Evolutionary conservation across 2,329 filamentous ascomycete species (phyloP).

Genomic region (Scedosporium dehoogii): DNA sequence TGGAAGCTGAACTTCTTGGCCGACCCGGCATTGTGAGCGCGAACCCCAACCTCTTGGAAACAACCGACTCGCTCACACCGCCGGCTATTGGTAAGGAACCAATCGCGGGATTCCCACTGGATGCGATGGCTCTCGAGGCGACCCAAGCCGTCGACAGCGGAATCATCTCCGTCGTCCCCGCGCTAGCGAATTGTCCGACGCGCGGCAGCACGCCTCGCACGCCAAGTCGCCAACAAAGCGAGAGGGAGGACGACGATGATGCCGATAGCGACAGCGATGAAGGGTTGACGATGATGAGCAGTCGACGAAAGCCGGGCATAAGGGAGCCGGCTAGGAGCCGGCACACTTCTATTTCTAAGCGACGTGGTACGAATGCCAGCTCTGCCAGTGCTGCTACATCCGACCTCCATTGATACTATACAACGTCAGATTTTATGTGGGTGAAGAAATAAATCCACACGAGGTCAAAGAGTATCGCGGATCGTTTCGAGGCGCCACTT

Average conservation of each 20-base stretch:
- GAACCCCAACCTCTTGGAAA: slow-evolving; percentile 35
- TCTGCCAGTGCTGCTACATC: slow-evolving; percentile 8
- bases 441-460: no score
- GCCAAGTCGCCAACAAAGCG: slow-evolving; percentile 1
- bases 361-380: slow-evolving; percentile 11
- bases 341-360: slow-evolving; percentile 7
- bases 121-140: slow-evolving; percentile 22
- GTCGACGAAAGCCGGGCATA: slow-evolving; percentile 2
- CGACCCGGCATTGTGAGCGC: slow-evolving; percentile 34
- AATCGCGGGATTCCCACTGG: slow-evolving; percentile 34
- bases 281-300: slow-evolving; percentile 10
- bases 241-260: slow-evolving; percentile 8
- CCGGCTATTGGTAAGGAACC: slow-evolving; percentile 40
- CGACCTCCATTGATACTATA: not conserved
- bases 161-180: slow-evolving; percentile 19
- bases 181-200: slow-evolving; percentile 14
- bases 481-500: no score
- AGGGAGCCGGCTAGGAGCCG: slow-evolving; percentile 3
- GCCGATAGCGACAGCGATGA: slow-evolving; percentile 12
- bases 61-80: slow-evolving; percentile 44
- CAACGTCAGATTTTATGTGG: no score
- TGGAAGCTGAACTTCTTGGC: slow-evolving; percentile 49
- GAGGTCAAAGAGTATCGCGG: no score
- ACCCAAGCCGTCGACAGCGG: slow-evolving; percentile 14
- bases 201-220: not conserved